These are phyloP conservation scores for Artemisia tridentata DNA, from an alignment of 129 eudicot species.

Conservation along the genomic window DNA sequence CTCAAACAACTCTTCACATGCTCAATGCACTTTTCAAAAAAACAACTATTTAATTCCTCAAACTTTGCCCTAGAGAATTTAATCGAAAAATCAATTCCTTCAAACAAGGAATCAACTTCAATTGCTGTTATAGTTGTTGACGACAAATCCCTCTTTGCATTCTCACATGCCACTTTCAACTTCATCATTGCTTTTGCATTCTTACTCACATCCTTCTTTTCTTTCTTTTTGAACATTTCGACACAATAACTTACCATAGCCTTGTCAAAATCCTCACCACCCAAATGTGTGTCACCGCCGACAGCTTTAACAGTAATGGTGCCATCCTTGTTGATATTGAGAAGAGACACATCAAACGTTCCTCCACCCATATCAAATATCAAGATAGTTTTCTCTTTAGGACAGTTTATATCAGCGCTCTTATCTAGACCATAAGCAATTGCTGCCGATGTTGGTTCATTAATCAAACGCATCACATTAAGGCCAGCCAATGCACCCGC, in stretches of 20 bases:
- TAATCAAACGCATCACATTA: conserved; percentile 4
- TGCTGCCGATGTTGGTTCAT: neutral
- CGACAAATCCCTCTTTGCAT: conserved; percentile 21
- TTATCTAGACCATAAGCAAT: conserved; percentile 14
- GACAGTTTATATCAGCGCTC: neutral
- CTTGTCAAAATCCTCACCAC: conserved; percentile 15
- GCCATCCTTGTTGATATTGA: neutral
- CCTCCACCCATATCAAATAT: conserved; percentile 15
- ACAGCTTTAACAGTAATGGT: conserved; percentile 9
- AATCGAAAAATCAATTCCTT: neutral
- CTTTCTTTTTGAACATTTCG: neutral
- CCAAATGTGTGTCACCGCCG: conserved; percentile 21
- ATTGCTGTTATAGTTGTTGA: conserved; percentile 9
- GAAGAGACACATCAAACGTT: conserved; percentile 25
- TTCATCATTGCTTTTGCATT: conserved; percentile 18
- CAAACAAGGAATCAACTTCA: conserved; percentile 12
- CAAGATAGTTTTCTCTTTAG: conserved; percentile 5
- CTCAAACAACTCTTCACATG: too few relatives aligned
- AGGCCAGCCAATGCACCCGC: conserved; percentile 15
- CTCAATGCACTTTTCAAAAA: too few relatives aligned
- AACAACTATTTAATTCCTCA: too few relatives aligned
- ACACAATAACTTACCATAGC: conserved; percentile 10
- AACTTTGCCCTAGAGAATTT: too few relatives aligned
- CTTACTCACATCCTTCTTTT: neutral
- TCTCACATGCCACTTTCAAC: conserved; percentile 15